phyloP scores from a whole-genome alignment of 2,329 filamentous ascomycete genomes.

The Volutella citrinella region DNA sequence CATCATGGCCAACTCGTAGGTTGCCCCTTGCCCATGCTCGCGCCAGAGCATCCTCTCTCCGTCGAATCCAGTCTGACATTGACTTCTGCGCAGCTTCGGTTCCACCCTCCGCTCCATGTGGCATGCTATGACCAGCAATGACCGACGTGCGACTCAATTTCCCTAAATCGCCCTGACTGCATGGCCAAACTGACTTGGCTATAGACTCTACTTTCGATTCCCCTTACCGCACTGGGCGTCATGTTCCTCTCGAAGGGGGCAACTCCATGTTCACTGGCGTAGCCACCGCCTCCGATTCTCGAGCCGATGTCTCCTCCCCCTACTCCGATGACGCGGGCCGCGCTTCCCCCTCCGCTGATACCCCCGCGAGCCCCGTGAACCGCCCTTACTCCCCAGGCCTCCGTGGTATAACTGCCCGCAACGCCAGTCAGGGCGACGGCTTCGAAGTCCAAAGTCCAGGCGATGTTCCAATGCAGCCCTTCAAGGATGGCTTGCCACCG shows the following conservation, averaged over 20 bases:
- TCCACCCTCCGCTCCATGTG: constrained; percentile 85
- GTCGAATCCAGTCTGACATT: background rate
- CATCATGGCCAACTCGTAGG: constrained; percentile 31
- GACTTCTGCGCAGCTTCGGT: constrained; percentile 59
- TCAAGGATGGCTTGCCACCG: constrained; percentile 86
- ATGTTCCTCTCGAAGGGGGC: constrained; percentile 82
- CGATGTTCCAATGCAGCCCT: constrained; percentile 96
- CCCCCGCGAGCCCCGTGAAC: constrained; percentile 51
- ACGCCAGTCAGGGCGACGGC: constrained; percentile 60
- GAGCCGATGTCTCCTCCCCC: constrained; percentile 74
- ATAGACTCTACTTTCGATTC: constrained; percentile 90
- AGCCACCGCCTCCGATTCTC: constrained; percentile 85
- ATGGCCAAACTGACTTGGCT: constrained; percentile 17
- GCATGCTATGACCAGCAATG: constrained; percentile 81
- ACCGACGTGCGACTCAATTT: constrained; percentile 64
- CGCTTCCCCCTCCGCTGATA: constrained; percentile 43
- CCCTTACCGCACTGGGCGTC: constrained; percentile 84
- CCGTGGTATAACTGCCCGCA: constrained; percentile 70
- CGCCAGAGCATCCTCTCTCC: too few species aligned
- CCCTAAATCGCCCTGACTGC: too few species aligned
- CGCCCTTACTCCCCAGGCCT: constrained; percentile 88
- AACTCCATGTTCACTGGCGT: constrained; percentile 83
- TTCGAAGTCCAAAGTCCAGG: constrained; percentile 71
- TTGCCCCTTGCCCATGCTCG: too few species aligned
- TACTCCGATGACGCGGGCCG: constrained; percentile 71